Evolutionary conservation across 2,329 filamentous ascomycete species (phyloP).

Genomic region (Cercospora sp.): DNA sequence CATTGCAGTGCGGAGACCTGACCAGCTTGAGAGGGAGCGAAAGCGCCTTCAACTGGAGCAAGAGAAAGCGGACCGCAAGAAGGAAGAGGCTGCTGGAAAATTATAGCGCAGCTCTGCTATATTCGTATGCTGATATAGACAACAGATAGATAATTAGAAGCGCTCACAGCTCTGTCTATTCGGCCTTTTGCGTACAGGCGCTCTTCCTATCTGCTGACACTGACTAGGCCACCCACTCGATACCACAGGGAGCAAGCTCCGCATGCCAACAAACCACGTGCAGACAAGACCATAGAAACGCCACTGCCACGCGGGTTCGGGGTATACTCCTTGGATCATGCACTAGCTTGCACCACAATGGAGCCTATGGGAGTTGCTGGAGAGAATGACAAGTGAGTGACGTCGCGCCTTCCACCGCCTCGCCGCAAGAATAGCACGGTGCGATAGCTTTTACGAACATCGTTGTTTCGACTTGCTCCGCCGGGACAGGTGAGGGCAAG

Average conservation of each 20-base stretch:
- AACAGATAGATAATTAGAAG: conserved; percentile 1
- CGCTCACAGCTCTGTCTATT: background rate
- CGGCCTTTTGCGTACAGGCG: background rate
- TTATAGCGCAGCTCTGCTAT: conserved; percentile 15
- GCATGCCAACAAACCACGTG: background rate
- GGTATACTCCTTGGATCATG: background rate
- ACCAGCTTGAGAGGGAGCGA: conserved; percentile 78
- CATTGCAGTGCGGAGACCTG: conserved; percentile 80
- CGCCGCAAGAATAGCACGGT: background rate
- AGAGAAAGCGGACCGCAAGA: conserved; percentile 44
- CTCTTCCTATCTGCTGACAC: background rate
- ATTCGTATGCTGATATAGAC: background rate
- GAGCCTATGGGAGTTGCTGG: background rate
- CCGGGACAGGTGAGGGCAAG: background rate
- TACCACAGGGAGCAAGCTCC: background rate
- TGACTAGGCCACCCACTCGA: background rate
- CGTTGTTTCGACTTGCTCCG: background rate
- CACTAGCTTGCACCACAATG: background rate
- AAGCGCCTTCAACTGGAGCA: conserved; percentile 60
- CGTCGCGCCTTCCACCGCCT: background rate
- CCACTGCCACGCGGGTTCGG: background rate
- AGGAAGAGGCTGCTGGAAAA: conserved; percentile 38
- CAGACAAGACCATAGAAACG: background rate
- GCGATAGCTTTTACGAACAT: background rate
- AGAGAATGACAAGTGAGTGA: background rate